Base-by-base conservation (phyloP, 2,329 filamentous ascomycete genomes). In the Penicillium sp. region DNA sequence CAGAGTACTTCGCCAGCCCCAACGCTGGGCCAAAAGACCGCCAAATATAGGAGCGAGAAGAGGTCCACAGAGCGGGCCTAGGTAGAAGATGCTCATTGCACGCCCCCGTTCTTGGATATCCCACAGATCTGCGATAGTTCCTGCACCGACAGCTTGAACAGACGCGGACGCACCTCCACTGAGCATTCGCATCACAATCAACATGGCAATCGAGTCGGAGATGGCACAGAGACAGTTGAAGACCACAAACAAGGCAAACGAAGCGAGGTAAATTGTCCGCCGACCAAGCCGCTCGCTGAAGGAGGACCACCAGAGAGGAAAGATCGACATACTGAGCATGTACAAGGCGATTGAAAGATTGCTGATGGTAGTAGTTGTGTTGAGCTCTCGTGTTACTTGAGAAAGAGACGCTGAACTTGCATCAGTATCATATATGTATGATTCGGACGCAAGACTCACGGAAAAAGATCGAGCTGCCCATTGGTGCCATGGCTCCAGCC, bases 231-330 rank as follows among this genome's bases (percentile, higher is more conserved):
- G 67, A 11, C 84, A 66, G 35, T 80, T 81, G 65, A 84, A 90
- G 26, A 89, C 45, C 37, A 81, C 68, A 55, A 86, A 89, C 10
- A 90, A 67, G 14, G 72, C 59, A 59, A 92, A 92, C 0, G 84
- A 88, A 22, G 76, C 65, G 20, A 93, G 64, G 58, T 90, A 92
- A 50, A 93, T 83, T n/a, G 79, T 80, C 14, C 86, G 77, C 27
- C 86, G 77, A 9, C 86, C 86, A 1, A 73, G 56, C 3, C 65
- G 65, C 51, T 92, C 86, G 6, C 82, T 86, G 55, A 92, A 88
- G 1, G 81, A 82, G 1, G 82, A 86, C 84, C 84, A 92, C 85
- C 85, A 92, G 0, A 93, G 71, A 0, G 86, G 86, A 50, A 88
- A 90, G 30, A 92, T 85, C 38, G 80, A 77, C 84, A 92, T 86